Evolutionary conservation across 202 grass and related monocot species (phyloP).

Genomic region (Cymbopogon flexuosus): DNA sequence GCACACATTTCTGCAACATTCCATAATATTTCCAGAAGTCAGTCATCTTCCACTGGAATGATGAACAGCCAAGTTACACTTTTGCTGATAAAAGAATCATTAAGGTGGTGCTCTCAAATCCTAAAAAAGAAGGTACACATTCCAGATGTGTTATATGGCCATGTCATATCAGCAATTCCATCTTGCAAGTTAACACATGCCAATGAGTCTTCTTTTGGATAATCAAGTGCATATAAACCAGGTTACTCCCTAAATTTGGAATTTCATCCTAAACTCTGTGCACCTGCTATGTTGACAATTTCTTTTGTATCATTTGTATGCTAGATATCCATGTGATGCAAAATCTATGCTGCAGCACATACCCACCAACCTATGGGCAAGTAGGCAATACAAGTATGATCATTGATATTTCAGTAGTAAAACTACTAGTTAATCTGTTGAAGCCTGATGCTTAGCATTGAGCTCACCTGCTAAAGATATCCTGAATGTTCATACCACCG

Average conservation of each 20-base stretch:
- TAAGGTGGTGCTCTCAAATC: not conserved
- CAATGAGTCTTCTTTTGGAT: not conserved
- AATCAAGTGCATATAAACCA: not conserved
- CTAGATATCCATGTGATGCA: not conserved
- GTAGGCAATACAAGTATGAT: not conserved
- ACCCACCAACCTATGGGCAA: not conserved
- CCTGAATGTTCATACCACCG: slow-evolving; percentile 85
- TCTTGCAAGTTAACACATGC: not conserved
- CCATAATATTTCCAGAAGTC: not conserved
- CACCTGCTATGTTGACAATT: not conserved
- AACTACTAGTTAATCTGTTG: not conserved
- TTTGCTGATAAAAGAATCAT: not conserved
- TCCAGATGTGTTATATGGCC: not conserved
- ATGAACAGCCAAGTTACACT: not conserved
- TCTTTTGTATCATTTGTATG: too few relatives aligned
- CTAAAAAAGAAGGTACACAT: not conserved
- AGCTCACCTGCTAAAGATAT: slow-evolving; percentile 82
- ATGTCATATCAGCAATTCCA: not conserved
- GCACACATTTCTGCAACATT: not conserved
- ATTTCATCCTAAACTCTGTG: not conserved
- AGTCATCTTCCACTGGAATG: not conserved
- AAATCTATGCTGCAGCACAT: not conserved
- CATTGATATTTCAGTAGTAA: not conserved
- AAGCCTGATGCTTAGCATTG: not conserved
- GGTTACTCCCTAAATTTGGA: not conserved